Evolutionary conservation across 495 filamentous ascomycete species (phyloP), one percentile per base, ranked within the genome.

Genomic region (Podospora pseudocomata): DNA sequence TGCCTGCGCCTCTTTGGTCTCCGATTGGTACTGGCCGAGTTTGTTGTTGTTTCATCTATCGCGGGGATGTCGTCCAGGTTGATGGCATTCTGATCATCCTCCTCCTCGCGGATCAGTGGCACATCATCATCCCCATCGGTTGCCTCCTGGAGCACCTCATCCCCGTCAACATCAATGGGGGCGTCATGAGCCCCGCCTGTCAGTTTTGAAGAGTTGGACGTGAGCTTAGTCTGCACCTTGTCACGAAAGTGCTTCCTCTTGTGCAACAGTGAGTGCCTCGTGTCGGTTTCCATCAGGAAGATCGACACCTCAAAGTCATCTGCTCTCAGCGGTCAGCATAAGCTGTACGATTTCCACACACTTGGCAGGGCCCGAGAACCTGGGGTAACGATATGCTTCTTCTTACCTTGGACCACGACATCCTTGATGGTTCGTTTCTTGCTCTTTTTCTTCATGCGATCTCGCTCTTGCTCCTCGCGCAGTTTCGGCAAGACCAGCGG

Each of bases 231-330:
- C 76, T 84, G 85, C 61, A 75, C 78, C 62, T 72, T 88, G 60
- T 86, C 82, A 72, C 75, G 86, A 71, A 86, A 92, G 82, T 75
- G 82, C 78, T 96, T 98, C 65, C 89, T 86, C 74, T 94, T 94
- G 69, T 90, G 90, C 64, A 98, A 85, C 11, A 99, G 83, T 18
- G 92, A 89, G 82, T 98, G 94, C 32, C 93, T 87, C n/a, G 91
- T 92, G 26, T 88, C 89, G 6, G 89, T 89, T 77, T 96, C 91
- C 44, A 90, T 96, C 71, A 99, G 86, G 80, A 97, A 99, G 68
- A 98, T 88, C 19, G 92, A 90, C 54, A 97, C 91, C 75, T 97
- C 93, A 73, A 97, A 99, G 63, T 96, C 94, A 81, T 97, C 95
- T 96, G 75, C 65, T 32, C 20, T 61, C 54, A 57, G 61, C 32